Base-by-base conservation (phyloP, 1,139 yeast genomes). In the Pichia sp. region DNA sequence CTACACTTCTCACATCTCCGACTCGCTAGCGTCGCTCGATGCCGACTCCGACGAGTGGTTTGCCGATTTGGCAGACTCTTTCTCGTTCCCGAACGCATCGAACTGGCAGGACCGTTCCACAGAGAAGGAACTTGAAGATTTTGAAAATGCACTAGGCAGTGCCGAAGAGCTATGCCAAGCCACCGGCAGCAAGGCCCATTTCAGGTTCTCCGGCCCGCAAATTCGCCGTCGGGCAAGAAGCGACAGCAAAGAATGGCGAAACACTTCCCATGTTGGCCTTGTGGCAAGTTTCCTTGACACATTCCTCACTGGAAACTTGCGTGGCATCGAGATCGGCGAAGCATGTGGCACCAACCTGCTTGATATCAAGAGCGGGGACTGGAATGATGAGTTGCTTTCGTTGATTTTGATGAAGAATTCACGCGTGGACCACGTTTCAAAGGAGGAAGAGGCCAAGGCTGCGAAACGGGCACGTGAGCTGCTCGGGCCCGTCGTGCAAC, bases 91-190 rank as follows among this genome's bases (percentile, higher is more conserved):
- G 6, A 75, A 76, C 54, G 85, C 96, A 8, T 96, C 97, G 11
- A 90, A 90, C 65, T 90, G 97, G 97, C 97, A 90, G 69, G 97
- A 90, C 67, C 95, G 89, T 65, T 86, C 95, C 30, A 90, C 97
- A 0, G 85, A 81, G 8, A 70, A 75, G 30, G 96, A 90, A 67
- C 76, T 90, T 54, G 66, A 74, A 34, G 77, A 70, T 38, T 85
- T 90, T 62, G 95, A 89, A 65, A 69, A 69, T 0, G 75, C 75
- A 1, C 80, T 79, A 3, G 89, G 87, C 6, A 90, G 92, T 4
- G 76, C 84, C 5, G 83, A 82, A 47, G 66, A 73, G 8, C 72
- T 90, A 65, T 93, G 96, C 3, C 64, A 73, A 30, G 69, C 84
- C 40, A 86, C 96, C 0, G 97, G 97, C 4, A 87, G 96, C 10